Evolutionary conservation across 805 yeast genomes (phyloP).

Genomic region (Candida caryicola): DNA sequence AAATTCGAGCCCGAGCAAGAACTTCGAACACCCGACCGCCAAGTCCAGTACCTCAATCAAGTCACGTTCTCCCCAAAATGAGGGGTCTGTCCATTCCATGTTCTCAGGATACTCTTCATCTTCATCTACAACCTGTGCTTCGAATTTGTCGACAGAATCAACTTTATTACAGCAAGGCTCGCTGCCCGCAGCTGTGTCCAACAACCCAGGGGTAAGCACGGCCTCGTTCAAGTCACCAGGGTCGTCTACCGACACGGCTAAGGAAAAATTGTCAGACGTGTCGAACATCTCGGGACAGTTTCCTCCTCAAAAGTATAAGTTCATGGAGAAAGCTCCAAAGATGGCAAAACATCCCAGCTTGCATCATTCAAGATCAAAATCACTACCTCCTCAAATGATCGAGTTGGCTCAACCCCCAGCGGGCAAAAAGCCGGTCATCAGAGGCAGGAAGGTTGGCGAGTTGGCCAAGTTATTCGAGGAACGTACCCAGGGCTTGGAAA

Average conservation of each 20-base stretch:
- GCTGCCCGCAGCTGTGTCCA: too few relatives aligned
- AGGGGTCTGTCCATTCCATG: constrained; percentile 9
- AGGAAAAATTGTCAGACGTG: constrained; percentile 16
- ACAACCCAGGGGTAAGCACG: background rate
- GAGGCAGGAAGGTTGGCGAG: constrained; percentile 60
- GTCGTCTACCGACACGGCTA: background rate
- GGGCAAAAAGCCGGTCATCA: constrained; percentile 39
- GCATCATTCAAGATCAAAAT: constrained; percentile 11
- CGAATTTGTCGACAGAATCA: too few relatives aligned
- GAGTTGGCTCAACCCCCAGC: constrained; percentile 4
- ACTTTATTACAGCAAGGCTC: too few relatives aligned
- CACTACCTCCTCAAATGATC: constrained; percentile 7
- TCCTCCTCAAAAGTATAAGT: constrained; percentile 40
- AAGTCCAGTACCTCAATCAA: constrained; percentile 5
- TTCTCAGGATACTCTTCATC: constrained; percentile 7
- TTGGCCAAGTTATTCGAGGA: constrained; percentile 65
- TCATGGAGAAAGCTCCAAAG: constrained; percentile 6
- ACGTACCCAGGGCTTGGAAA: constrained; percentile 42
- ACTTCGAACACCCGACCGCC: constrained; percentile 5
- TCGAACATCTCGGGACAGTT: constrained; percentile 28
- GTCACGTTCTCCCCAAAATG: constrained; percentile 3
- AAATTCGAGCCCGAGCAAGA: constrained; percentile 6
- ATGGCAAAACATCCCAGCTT: background rate
- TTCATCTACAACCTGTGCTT: constrained; percentile 3
- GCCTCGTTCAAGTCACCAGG: background rate